Evolutionary conservation across 2,329 filamentous ascomycete species (phyloP), one percentile per base, ranked within the genome.

Genomic region (Knoxdaviesia proteae): DNA sequence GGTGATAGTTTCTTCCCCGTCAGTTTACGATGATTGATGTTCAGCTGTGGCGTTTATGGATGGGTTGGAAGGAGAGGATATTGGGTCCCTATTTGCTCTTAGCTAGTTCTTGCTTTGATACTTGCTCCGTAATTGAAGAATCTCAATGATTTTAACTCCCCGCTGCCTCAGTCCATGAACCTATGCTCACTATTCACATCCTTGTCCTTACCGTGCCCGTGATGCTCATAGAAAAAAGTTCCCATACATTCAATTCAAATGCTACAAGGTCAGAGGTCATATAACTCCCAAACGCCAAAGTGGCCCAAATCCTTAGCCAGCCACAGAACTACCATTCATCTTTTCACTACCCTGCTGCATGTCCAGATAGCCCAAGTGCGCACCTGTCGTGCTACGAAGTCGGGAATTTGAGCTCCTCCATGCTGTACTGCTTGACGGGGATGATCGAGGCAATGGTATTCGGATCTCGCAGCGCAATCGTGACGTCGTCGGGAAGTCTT

Each of bases 401-500:
- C 20, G 20, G 20, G 20, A 20, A 20, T 20, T 42, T 11, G 6
- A 59, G 46, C 30, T 52, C 51, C 39, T 93, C 84, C 46, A 77
- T 60, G 32, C 57, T 69, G 44, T 75, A 74, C 44, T 83, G 76
- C n/a, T 86, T 71, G 5, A 83, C 61, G 3, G 76, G 77, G 39
- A 94, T 58, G 37, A 84, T 54, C 32, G 77, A 71, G 9, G 74
- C 74, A 37, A 94, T 63, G 43, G 75, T 67, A 53, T 92, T 90
- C 2, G 84, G 71, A 58, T 94, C 84, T 51, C 86, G 69, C 61
- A 94, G 65, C 30, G 80, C 71, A 36, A 81, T 71, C 1, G 82
- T 79, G 29, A 86, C 69, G 53, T 87, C 84, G 52, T 88, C 80
- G 4, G 79, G 74, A 39, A 65, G 51, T 34, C 62, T 56, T 3